Evolutionary conservation across 1,139 yeast genomes (phyloP).

Genomic region (Chernovozyma aurita): DNA sequence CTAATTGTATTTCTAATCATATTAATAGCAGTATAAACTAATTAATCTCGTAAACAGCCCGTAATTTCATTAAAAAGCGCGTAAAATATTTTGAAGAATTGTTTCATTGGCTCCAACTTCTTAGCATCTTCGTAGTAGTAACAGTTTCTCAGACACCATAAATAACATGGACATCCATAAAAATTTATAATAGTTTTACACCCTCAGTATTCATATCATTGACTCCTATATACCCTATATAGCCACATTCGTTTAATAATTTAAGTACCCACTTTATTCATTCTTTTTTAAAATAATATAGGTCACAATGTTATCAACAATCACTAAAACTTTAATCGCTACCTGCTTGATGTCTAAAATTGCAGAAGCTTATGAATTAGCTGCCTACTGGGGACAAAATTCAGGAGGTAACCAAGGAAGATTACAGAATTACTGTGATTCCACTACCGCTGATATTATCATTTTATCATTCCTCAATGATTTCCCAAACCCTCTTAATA

Average conservation of each 20-base stretch:
- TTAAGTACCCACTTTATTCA: background rate
- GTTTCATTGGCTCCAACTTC: too few relatives aligned
- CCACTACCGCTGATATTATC: constrained; percentile 61
- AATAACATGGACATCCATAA: too few relatives aligned
- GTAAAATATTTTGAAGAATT: too few relatives aligned
- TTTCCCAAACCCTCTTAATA: constrained; percentile 41
- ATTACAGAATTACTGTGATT: constrained; percentile 60
- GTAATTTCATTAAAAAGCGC: too few relatives aligned
- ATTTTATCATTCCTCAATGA: constrained; percentile 60
- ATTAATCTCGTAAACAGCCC: too few relatives aligned
- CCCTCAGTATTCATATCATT: too few relatives aligned
- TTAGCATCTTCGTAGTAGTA: too few relatives aligned
- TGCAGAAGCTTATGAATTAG: constrained; percentile 29
- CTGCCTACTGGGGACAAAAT: constrained; percentile 85
- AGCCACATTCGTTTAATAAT: background rate
- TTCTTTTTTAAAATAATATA: background rate
- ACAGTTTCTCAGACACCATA: too few relatives aligned
- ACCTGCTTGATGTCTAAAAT: constrained; percentile 3
- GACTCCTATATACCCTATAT: too few relatives aligned
- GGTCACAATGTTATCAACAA: constrained; percentile 1
- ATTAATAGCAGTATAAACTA: too few relatives aligned
- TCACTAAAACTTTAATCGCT: constrained; percentile 4
- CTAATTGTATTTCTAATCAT: too few relatives aligned
- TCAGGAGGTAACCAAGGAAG: constrained; percentile 64
- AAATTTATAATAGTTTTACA: too few relatives aligned